Evolutionary conservation across 257 asterid genomes (phyloP), one percentile per base, ranked within the genome.

Genomic region (Solanum corneliomulleri): DNA sequence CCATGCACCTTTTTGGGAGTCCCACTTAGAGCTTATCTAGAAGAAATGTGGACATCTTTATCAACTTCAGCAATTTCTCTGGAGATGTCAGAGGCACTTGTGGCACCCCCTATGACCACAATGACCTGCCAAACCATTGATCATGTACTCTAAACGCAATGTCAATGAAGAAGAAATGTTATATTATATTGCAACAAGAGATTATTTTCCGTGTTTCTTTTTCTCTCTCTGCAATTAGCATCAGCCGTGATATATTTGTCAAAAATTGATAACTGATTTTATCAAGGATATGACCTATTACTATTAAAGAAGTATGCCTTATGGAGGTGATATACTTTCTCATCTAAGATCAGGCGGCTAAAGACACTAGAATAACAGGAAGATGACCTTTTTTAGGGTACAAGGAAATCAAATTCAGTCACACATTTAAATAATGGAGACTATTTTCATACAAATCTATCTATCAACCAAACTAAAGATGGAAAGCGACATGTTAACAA

Each of bases 31-130:
- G 68, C 87, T 64, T 97, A 93, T 88, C 99, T 89, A 37, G 97
- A 91, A 58, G 98, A 94, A 87, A 96, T 87, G 85, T 96, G 99
- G 83, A 97, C 99, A 91, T 94, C 95, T 91, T 93, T 94, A 89
- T 98, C 98, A 44, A 93, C 93, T 89, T 68, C 84, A 87, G 98
- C 91, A 74, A 97, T 93, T 82, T 97, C 99, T 82, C 92, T 88
- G 45, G 98, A 97, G 89, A 97, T 94, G 91, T 96, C 99, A 84
- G 83, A 93, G 29, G 99, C 94, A 93, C 99, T 97, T 86, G 96
- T 92, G 72, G 99, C 86, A 91, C 92, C 89, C 85, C 99, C 99
- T 33, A 97, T 96, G 84, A 97, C 85, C 88, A 97, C 97, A 77
- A 97, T 96, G 89, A 93, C 91, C 99, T 96, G 93, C 58, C 89